Base-by-base conservation (phyloP, 441 rosid genomes). In the Hypseocharis bilobata region DNA sequence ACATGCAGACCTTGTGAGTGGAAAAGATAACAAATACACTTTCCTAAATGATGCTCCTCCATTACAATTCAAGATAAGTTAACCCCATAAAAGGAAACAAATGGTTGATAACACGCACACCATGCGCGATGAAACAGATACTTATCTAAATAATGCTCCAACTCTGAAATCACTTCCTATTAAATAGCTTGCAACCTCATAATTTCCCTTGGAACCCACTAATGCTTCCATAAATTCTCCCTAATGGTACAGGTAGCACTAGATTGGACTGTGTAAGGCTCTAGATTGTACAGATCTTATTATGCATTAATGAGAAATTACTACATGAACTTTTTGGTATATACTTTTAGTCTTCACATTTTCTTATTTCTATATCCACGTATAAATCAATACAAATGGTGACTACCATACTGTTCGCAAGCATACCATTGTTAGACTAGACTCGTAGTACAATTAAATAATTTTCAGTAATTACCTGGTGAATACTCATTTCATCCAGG, bases 401-500 rank as follows among this genome's bases (percentile, higher is more conserved):
- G 23, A 51, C 13, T 20, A 7, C 56, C 20, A 51, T 8, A 51
- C 16, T 20, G 2, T 51, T 22, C 27, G 22, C 56, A 22, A 22
- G 29, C 36, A 4, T n/a, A 56, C 10, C 7, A 27, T 56, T 56
- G 5, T n/a, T 56, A 11, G 32, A 27, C 6, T 56, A 26, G 8
- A 57, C 19, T 27, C 28, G 28, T n/a, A 14, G 11, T 56, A n/a
- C 22, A 57, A n/a, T 27, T 57, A 57, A 38, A 4, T 6, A 38
- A 4, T 6, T 27, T 4, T 57, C 38, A 57, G 34, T 20, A 65
- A 60, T 74, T 85, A 92, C 98, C 97, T 89, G 96, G 69, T 88
- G 92, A 70, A 94, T 84, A 25, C 83, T 89, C 82, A 85, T 91
- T 78, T 91, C 95, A 62, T 88, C 87, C 26, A 95, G 95, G 82